Conservation (phyloP, 345 rosid genomes). For the Salix purpurea region DNA sequence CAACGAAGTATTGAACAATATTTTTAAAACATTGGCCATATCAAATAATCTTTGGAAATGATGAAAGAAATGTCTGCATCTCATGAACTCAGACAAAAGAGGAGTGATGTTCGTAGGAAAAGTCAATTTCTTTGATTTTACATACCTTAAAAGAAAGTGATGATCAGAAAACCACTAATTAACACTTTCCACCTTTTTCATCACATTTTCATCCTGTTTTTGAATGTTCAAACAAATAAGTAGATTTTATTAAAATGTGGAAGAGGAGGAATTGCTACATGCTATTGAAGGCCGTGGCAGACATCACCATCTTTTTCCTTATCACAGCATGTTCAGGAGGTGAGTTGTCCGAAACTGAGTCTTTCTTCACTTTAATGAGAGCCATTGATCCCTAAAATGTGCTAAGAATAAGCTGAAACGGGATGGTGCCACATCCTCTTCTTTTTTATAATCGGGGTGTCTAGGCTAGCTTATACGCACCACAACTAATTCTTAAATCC, state of each 20-base stretch:
- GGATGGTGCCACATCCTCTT: background rate
- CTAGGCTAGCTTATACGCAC: no score
- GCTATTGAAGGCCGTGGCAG: slow-evolving; percentile 1
- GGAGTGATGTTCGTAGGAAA: background rate
- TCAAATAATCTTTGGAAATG: slow-evolving; percentile 27
- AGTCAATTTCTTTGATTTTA: background rate
- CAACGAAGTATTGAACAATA: no score
- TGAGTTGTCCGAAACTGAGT: slow-evolving; percentile 28
- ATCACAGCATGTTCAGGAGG: slow-evolving; percentile 18
- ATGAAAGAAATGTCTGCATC: slow-evolving; percentile 23
- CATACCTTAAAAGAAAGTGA: background rate
- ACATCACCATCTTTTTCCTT: slow-evolving; percentile 13
- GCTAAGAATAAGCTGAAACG: slow-evolving; percentile 11
- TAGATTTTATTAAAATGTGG: slow-evolving; percentile 17
- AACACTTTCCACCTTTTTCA: background rate
- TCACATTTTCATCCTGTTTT: background rate
- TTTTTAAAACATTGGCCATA: background rate
- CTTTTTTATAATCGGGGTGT: no score
- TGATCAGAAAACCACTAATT: background rate
- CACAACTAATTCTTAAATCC: no score
- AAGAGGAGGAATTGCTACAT: slow-evolving; percentile 2
- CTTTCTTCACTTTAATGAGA: slow-evolving; percentile 29
- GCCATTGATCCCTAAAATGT: slow-evolving; percentile 36
- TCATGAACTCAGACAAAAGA: slow-evolving; percentile 1
- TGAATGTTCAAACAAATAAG: slow-evolving; percentile 6